A percentile compares a stretch with the other conserved stretches of the same genome.
These are phyloP conservation scores for Penicillium daleae DNA, from an alignment of 495 filamentous ascomycete species.

Conservation along the genomic window DNA sequence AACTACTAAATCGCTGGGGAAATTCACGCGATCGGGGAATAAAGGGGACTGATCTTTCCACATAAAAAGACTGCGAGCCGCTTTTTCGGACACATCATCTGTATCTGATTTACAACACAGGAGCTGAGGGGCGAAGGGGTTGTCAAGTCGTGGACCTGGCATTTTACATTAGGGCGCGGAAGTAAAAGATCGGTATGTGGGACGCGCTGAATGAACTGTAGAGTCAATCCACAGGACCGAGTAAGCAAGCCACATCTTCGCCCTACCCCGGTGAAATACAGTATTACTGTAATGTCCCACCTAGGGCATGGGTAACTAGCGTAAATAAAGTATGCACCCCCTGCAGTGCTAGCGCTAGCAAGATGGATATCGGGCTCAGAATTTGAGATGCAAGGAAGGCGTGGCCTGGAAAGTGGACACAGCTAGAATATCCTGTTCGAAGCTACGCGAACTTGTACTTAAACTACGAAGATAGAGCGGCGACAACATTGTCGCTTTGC, in stretches of 20 bases:
- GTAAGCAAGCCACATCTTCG: neutral
- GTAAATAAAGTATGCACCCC: neutral
- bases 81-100: neutral
- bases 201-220: neutral
- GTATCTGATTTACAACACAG: neutral
- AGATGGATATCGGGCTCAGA: neutral
- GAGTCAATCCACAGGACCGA: neutral
- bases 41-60: neutral
- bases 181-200: constrained; percentile 5
- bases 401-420: neutral
- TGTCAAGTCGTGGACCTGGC: neutral
- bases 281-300: constrained; percentile 2
- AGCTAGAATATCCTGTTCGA: neutral
- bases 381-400: neutral
- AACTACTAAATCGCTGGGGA: neutral
- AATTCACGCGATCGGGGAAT: neutral
- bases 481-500: neutral
- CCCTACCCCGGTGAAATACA: neutral
- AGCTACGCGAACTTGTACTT: neutral
- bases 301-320: neutral
- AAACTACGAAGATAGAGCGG: neutral
- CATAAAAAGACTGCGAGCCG: neutral
- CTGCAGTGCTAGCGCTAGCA: neutral
- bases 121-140: constrained; percentile 1
- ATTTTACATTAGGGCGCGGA: constrained; percentile 3